Evolutionary conservation across 2,329 filamentous ascomycete species (phyloP), one percentile per base, ranked within the genome.

Genomic region (Microcyclospora pomicola): DNA sequence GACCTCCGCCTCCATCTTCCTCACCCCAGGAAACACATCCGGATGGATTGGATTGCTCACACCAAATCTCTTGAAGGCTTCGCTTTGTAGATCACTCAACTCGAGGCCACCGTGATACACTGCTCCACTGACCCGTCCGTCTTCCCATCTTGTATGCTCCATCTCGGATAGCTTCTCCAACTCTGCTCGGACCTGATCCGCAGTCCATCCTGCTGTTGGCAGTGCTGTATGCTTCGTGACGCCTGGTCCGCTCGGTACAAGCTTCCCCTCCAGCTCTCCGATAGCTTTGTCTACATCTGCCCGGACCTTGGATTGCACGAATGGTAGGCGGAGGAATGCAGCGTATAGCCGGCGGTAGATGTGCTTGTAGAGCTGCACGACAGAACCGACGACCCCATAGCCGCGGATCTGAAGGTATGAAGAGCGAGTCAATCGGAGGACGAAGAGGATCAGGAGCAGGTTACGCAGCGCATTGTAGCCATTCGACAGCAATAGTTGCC

Each of bases 1-100:
- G 44, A 98, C 69, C 66, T 98, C 91, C 33, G 91, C 88, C 67
- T 98, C 91, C 91, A 98, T 98, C 73, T 98, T 98, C 53, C 91
- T 72, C 37, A 98, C 87, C 19, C 88, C 91, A 12, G 91, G 91
- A 64, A 98, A 98, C 32, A 98, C 88, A 63, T 98, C 91, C 6
- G 91, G 91, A 60, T 98, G 91, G 49, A 98, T 91, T 2, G 91
- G 91, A 60, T 98, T 98, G 30, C 86, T 75, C 24, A 98, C 91
- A 36, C 86, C 88, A 59, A 98, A 98, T 61, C 82, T 82, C 47
- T 82, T 82, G 68, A 88, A 96, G 0, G 91, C 88, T 58, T 95
- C 84, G 5, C 83, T 82, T 66, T 98, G 91, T 30, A 98, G 67
- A 54, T 80, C 75, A 43, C 91, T 64, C 49, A 98, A 65, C 33